phyloP scores from a whole-genome alignment of 129 eudicot species.

The Scalesia atractyloides region DNA sequence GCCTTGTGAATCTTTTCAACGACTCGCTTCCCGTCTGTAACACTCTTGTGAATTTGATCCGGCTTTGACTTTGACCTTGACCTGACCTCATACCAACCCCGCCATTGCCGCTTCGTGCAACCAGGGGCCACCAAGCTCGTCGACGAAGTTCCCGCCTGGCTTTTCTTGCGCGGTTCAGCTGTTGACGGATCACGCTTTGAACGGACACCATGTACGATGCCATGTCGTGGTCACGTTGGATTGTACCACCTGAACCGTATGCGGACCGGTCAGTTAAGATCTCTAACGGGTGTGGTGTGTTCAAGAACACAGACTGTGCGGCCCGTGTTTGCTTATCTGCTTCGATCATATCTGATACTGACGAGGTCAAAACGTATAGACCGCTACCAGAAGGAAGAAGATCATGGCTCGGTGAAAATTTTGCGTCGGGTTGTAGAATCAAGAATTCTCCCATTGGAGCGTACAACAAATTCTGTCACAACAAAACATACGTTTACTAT shows the following conservation, averaged over 20 bases:
- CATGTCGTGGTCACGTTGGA: slow-evolving; percentile 85
- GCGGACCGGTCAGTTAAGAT: slow-evolving; percentile 81
- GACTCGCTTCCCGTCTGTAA: slow-evolving; percentile 59
- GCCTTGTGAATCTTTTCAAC: slow-evolving; percentile 59
- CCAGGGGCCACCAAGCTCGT: slow-evolving; percentile 77
- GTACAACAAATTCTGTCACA: slow-evolving; percentile 61
- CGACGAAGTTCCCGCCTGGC: slow-evolving; percentile 50
- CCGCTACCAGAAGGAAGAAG: slow-evolving; percentile 91
- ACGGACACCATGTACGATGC: slow-evolving; percentile 66
- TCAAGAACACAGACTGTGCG: slow-evolving; percentile 64
- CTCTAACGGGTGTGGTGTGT: slow-evolving; percentile 92
- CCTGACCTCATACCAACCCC: slow-evolving; percentile 22
- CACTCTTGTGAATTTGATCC: slow-evolving; percentile 50
- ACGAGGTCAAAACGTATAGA: slow-evolving; percentile 53
- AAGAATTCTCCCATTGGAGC: slow-evolving; percentile 90
- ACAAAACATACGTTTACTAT: neutral
- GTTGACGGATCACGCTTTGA: slow-evolving; percentile 67
- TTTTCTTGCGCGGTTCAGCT: slow-evolving; percentile 62
- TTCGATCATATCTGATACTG: slow-evolving; percentile 37
- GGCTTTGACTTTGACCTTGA: slow-evolving; percentile 32
- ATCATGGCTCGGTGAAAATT: slow-evolving; percentile 73
- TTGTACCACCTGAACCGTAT: slow-evolving; percentile 72
- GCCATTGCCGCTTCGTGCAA: slow-evolving; percentile 37
- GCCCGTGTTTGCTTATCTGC: slow-evolving; percentile 69
- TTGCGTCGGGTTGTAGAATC: slow-evolving; percentile 85